Base-by-base conservation (phyloP, 768 basidiomycete genomes). In the Pleurotus cornucopiae region DNA sequence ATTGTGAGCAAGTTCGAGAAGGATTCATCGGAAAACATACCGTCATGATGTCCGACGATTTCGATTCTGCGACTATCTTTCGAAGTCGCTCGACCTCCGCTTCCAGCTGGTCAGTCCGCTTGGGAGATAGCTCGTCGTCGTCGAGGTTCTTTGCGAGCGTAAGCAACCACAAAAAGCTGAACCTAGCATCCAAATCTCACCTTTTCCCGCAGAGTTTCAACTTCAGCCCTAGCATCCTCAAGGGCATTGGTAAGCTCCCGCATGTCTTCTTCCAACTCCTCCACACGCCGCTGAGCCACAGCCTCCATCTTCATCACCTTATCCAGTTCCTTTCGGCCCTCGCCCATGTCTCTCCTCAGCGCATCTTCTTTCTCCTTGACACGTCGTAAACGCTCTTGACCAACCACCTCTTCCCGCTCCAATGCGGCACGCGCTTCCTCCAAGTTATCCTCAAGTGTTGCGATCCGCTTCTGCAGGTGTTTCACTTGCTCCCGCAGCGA, bases 261-360 rank as follows among this genome's bases (percentile, higher is more conserved):
- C 40, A 98, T 73, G 2, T 96, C 96, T 62, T 89, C 90, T 67
- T 96, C 94, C 18, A 94, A 80, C 67, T 99, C 96, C 57, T 86
- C 87, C 0, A 92, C 77, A 25, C 93, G 80, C 26, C 70, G 68
- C 57, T 86, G 81, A 1, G 87, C 83, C 43, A 69, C 67, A 12
- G 73, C 76, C 64, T 94, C 91, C 0, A 84, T 77, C 63, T 84
- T 83, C 46, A 73, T 57, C 57, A 86, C 69, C 58, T 80, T 77
- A 57, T 91, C 86, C 7, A 84, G 78, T 58, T 89, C 82, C 59
- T 80, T 82, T 57, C 82, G 80, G 38, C 84, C 79, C 48, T 84
- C 83, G 46, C 66, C 75, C 23, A 94, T 64, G 64, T 98, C 95
- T 63, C 81, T 82, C 68, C 78, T 84, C 68, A 88, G 76, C 21